These are phyloP conservation scores for Sesbania bispinosa DNA, from an alignment of 306 rosid genomes.

Conservation along the genomic window DNA sequence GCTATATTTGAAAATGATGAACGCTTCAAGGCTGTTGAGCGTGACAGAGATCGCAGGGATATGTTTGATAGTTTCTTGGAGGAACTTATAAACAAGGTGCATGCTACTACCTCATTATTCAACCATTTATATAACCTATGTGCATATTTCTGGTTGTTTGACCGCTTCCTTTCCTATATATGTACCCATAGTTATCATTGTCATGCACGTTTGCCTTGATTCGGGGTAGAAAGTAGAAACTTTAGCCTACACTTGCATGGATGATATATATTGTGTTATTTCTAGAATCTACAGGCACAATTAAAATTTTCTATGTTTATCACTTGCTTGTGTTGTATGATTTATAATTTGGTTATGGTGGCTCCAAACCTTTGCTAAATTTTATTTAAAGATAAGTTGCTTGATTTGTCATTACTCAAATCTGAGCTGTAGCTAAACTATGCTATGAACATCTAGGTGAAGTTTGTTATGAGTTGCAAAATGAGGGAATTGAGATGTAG, in stretches of 20 bases:
- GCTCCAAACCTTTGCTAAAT: background rate
- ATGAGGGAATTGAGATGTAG: background rate
- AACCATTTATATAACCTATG: background rate
- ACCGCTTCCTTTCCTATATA: background rate
- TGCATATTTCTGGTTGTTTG: slow-evolving; percentile 14
- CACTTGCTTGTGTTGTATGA: background rate
- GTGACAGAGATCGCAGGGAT: slow-evolving; percentile 87
- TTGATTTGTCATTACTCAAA: background rate
- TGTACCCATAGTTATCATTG: background rate
- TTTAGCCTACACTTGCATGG: background rate
- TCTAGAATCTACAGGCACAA: background rate
- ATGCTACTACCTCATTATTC: slow-evolving; percentile 21
- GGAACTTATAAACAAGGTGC: slow-evolving; percentile 68
- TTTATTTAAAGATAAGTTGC: background rate
- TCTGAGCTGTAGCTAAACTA: background rate
- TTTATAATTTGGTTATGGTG: background rate
- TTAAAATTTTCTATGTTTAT: background rate
- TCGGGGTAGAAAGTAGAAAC: background rate
- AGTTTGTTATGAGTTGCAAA: background rate
- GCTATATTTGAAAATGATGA: slow-evolving; percentile 77
- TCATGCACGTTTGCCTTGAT: slow-evolving; percentile 11
- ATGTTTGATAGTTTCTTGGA: slow-evolving; percentile 69
- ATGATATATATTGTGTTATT: background rate
- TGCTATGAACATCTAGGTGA: background rate
- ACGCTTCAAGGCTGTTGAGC: slow-evolving; percentile 82